Evolutionary conservation across 2,329 filamentous ascomycete species (phyloP), one percentile per base, ranked within the genome.

Genomic region (Penicillium sp.): DNA sequence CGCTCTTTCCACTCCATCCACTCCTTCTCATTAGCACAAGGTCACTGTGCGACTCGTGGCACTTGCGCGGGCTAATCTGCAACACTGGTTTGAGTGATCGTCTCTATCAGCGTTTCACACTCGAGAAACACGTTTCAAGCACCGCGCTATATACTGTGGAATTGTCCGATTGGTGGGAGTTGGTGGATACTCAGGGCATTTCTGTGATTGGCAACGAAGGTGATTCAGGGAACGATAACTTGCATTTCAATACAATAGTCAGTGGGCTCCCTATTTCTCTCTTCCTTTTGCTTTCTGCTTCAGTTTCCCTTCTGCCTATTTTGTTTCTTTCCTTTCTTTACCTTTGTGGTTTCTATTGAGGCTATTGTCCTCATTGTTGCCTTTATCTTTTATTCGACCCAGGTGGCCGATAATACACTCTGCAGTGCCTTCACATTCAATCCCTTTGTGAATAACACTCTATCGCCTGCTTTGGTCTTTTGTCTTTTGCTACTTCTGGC

Each of bases 101-200:
- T 28, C 50, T 51, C 40, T 27, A 32, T 42, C 22, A 49, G 49
- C 41, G 58, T 61, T 59, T 59, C 58, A 60, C 38, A 40, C 28
- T 36, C 14, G 44, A 44, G 32, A 23, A 46, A 44, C 47, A 18
- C 50, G 55, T 61, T 61, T 60, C 58, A 59, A 51, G 46, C 44
- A 27, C 40, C 45, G 13, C 16, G 38, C 40, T 44, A 44, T 34
- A 32, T 44, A 49, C 39, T 11, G 42, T 16, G 35, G 40, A 43
- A 42, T 27, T 10, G 14, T 51, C 24, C 44, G 47, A 58, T 59
- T 59, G 57, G 57, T 40, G 48, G 51, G 44, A 23, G 34, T 16
- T 16, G 42, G 52, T 49, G 48, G 47, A 49, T 32, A n/a, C 51
- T 24, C 35, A 37, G 40, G 50, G 44, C 41, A 26, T 14, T 28